Base-by-base conservation (phyloP, 192 early-diverging fungal species). In the Coemansia biformis region DNA sequence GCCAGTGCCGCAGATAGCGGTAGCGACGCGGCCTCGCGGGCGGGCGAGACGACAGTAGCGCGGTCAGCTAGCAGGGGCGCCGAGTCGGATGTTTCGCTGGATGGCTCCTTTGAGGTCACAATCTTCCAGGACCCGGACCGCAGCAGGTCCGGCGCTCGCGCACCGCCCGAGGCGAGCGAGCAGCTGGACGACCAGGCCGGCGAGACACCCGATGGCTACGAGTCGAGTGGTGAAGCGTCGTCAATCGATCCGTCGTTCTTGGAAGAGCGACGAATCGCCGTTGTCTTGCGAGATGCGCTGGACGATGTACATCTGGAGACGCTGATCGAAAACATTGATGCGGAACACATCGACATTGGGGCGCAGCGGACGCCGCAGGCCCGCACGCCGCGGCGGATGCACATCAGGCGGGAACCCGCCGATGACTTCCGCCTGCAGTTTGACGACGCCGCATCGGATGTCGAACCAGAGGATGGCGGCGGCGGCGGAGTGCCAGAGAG, bases 241-340 rank as follows among this genome's bases (percentile, higher is more conserved):
- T 31, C 64, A 2, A 61, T 61, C 17, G 64, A 66, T 30, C 51
- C 59, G 36, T 69, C 66, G 21, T 69, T 69, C 24, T 40, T 30
- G 36, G 66, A 69, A 22, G 66, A 62, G 50, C 59, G 66, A n/a
- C 53, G 59, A 2, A 37, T 69, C 19, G 66, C 66, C 4, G 49
- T 40, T 17, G 19, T 69, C 22, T 28, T 69, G 35, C 48, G 54
- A 1, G 66, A 69, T 24, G 47, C 43, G 17, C 34, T 50, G 22
- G 19, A 44, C 5, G 66, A 69, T 28, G 22, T 18, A 18, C 34
- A 69, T 28, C 34, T 69, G 37, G 59, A 62, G 3, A 38, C 34
- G 39, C 46, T 69, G 28, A 33, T 69, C 17, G 28, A 52, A 30
- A 28, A 46, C 24, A 62, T 69, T 22, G 24, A 45, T 3, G 32